Base-by-base conservation (phyloP, 176 grass and related monocot genomes). In the Canna indica region DNA sequence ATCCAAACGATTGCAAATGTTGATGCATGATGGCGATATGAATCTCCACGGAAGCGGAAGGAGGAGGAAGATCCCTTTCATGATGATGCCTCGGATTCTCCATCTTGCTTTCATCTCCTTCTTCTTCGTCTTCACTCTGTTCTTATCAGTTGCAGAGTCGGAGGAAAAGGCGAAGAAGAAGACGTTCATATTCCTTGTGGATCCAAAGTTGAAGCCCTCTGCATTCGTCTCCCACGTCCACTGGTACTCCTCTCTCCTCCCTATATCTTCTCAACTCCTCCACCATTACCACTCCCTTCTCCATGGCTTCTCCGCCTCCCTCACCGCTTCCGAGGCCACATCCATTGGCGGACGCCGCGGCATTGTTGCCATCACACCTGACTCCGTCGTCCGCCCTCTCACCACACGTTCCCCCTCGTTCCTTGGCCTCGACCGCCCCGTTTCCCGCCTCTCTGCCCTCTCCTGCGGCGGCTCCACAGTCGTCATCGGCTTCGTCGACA, bases 401-500 rank as follows among this genome's bases (percentile, higher is more conserved):
- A 97, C 93, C 25, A 97, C 93, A 34, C 66, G 93, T 76, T 92
- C 88, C 82, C 93, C 93, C 0, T 81, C 88, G 64, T 97, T 97
- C 82, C 86, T 96, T 10, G 88, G 93, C 74, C 88, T 96, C 39
- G 78, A 83, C 79, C 88, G 81, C 47, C 83, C 76, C 84, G 81
- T 78, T 59, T 83, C 91, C 17, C 91, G 86, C 86, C 62, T 78
- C 93, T 20, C 56, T 76, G 46, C 35, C 15, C 1, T 67, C 16
- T 82, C 79, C 58, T 64, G 87, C 64, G 68, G 76, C 18, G 82
- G 91, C 76, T 90, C 87, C 68, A 82, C 90, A 59, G 94, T 83
- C 39, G 81, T 99, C 32, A 80, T 89, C 46, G 89, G 94, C 42
- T 80, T 99, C 48, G 73, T 99, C 33, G 94, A 99, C 84, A 93